Evolutionary conservation across 805 yeast genomes (phyloP), one percentile per base, ranked within the genome.

Genomic region (Candida orba): DNA sequence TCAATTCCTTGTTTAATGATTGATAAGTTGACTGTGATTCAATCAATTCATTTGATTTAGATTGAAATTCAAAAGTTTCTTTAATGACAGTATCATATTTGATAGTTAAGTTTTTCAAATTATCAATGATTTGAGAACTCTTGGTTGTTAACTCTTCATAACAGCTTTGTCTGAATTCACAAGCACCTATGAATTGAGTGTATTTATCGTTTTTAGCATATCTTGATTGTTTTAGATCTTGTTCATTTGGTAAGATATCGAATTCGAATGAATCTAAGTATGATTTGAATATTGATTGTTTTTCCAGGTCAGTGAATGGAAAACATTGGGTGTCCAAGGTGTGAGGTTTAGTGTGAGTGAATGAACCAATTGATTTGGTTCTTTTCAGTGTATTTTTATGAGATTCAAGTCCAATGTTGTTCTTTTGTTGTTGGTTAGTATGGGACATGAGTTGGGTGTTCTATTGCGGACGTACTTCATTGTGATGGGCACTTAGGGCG

Each of bases 51-150:
- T 73, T 71, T 1, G 87, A 76, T 39, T 76, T 72, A 1, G 64
- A 53, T 51, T 83, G 84, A 58, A 88, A 84, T 30, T 75, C 83
- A 17, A 63, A 58, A 0, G 95, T 84, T 44, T 81, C 83, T 17
- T 61, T 56, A 6, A 79, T 71, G 7, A 88, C 85, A 13, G 73
- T 68, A 40, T 75, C 73, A 51, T 84, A 76, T 23, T 77, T 73
- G 2, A 56, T 46, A 4, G 78, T 65, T 36, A 87, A 66, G 2
- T 67, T 60, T 22, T 71, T 67, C 41, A 84, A 65, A 15, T 72
- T 66, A 3, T 54, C 56, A 20, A 76, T 60, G 6, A 85, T 65
- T 0, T 52, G 43, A 13, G 66, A 64, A 0, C 86, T 72, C 24
- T 76, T 75, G 0, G 52, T 48, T 1, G 76, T 55, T 37, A 85